Evolutionary conservation across 2,329 filamentous ascomycete species (phyloP).

Genomic region (Beauveria sp.): DNA sequence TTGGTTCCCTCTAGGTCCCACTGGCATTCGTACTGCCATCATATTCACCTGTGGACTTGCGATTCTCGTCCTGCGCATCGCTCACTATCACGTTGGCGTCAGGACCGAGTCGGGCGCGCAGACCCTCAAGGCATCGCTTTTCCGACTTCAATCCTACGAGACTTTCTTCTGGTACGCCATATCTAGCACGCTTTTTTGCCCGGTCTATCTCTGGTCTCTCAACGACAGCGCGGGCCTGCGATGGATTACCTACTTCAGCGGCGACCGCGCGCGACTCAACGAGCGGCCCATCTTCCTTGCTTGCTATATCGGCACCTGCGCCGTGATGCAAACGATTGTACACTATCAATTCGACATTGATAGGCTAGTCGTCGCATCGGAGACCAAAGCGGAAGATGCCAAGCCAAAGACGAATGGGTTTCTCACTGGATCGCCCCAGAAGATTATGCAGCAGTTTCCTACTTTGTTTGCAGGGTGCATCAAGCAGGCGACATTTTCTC

Average conservation of each 20-base stretch:
- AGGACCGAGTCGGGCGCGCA: slow-evolving; percentile 61
- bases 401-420: slow-evolving; percentile 19
- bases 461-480: slow-evolving; percentile 29
- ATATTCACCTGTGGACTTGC: slow-evolving; percentile 70
- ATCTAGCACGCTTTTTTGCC: slow-evolving; percentile 72
- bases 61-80: slow-evolving; percentile 79
- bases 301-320: slow-evolving; percentile 60
- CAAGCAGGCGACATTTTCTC: slow-evolving; percentile 32
- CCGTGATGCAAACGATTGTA: slow-evolving; percentile 57
- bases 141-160: slow-evolving; percentile 55
- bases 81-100: slow-evolving; percentile 68
- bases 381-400: slow-evolving; percentile 12
- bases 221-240: slow-evolving; percentile 53
- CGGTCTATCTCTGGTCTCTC: slow-evolving; percentile 71
- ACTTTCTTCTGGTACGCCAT: slow-evolving; percentile 69
- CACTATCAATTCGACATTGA: slow-evolving; percentile 73
- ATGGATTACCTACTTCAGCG: slow-evolving; percentile 64
- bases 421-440: slow-evolving; percentile 25
- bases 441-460: slow-evolving; percentile 32
- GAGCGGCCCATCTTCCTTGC: slow-evolving; percentile 79
- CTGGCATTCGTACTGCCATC: slow-evolving; percentile 65
- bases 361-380: slow-evolving; percentile 38
- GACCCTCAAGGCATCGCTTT: slow-evolving; percentile 51
- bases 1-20: slow-evolving; percentile 74
- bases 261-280: slow-evolving; percentile 70